These are phyloP conservation scores for Discostella pseudostelligera DNA, from an alignment of 108 stramenopile species.

Conservation along the genomic window DNA sequence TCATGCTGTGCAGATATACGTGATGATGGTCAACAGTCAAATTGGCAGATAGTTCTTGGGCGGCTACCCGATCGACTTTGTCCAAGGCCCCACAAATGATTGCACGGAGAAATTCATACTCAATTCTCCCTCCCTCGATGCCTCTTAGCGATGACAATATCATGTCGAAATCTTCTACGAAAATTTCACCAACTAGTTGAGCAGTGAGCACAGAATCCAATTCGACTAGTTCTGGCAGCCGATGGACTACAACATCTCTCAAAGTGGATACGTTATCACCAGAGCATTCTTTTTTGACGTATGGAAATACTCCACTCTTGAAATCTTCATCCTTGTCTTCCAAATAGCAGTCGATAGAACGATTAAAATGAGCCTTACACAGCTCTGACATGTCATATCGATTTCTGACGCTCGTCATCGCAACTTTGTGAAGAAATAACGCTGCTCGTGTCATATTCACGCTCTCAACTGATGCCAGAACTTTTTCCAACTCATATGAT, in stretches of 20 bases:
- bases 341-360: conserved; percentile 79
- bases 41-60: conserved; percentile 64
- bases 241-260: conserved; percentile 46
- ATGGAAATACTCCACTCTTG: conserved; percentile 65
- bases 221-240: conserved; percentile 57
- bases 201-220: conserved; percentile 62
- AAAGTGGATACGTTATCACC: conserved; percentile 40
- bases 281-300: conserved; percentile 71
- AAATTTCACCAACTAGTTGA: conserved; percentile 67
- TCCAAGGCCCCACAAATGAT: conserved; percentile 66
- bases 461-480: conserved; percentile 58
- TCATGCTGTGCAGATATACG: conserved; percentile 66
- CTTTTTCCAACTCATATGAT: conserved; percentile 66
- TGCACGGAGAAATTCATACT: conserved; percentile 62
- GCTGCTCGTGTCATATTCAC: conserved; percentile 64
- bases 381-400: conserved; percentile 26
- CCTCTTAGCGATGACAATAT: conserved; percentile 50
- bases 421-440: conserved; percentile 69
- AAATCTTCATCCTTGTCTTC: conserved; percentile 62
- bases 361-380: conserved; percentile 56
- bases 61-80: conserved; percentile 61
- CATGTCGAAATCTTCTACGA: conserved; percentile 71
- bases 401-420: conserved; percentile 45
- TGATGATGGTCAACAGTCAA: conserved; percentile 69
- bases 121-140: conserved; percentile 42